These are phyloP conservation scores for Stemphylium vesicarium DNA, from an alignment of 2,329 filamentous ascomycete genomes.

Conservation along the genomic window DNA sequence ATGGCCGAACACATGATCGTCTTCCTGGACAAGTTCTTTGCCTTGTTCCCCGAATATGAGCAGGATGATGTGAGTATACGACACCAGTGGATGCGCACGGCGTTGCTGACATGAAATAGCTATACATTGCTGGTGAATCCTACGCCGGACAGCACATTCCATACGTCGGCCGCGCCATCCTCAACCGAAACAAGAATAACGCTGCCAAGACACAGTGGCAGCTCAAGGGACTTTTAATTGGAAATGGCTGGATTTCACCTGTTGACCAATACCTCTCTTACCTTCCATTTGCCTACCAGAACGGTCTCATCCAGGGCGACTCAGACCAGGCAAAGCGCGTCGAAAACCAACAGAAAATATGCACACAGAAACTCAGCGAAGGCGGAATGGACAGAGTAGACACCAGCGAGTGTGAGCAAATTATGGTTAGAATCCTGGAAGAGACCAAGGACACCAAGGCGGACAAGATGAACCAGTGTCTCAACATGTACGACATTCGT, in stretches of 20 bases:
- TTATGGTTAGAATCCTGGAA: constrained; percentile 75
- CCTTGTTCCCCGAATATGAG: constrained; percentile 88
- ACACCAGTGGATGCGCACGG: not conserved
- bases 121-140: constrained; percentile 95
- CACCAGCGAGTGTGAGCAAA: constrained; percentile 72
- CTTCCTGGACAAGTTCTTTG: constrained; percentile 92
- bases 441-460: constrained; percentile 65
- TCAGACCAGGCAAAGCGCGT: constrained; percentile 69
- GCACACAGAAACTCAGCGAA: constrained; percentile 66
- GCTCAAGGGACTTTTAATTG: constrained; percentile 84
- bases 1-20: constrained; percentile 88
- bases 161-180: constrained; percentile 90
- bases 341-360: constrained; percentile 72
- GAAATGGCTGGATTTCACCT: constrained; percentile 97
- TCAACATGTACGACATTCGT: constrained; percentile 98
- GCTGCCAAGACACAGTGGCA: constrained; percentile 68
- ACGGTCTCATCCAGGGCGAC: constrained; percentile 72
- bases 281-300: constrained; percentile 78
- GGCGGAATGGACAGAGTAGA: constrained; percentile 69
- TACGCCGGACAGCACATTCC: constrained; percentile 97
- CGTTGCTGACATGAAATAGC: constrained; percentile 57
- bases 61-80: constrained; percentile 78
- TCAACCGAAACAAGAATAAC: constrained; percentile 76
- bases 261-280: constrained; percentile 89
- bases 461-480: constrained; percentile 65